Evolutionary conservation across 1,284 basidiomycete species (phyloP).

Genomic region (Papiliotrema terrestris): DNA sequence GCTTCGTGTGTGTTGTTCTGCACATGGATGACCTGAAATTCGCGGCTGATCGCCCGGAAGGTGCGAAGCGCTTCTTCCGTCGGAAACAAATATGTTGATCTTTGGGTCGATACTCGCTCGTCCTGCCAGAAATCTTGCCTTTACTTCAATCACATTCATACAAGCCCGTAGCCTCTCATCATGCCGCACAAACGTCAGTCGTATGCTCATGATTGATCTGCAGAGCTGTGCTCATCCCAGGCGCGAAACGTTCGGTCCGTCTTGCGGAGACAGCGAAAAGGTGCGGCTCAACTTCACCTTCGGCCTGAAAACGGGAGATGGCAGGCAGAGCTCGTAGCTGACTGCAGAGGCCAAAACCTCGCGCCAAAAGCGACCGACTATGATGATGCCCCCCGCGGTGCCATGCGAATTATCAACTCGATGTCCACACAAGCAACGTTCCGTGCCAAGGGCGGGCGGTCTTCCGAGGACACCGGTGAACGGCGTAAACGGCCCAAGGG

Average conservation of each 20-base stretch:
- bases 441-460: slow-evolving; percentile 30
- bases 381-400: slow-evolving; percentile 43
- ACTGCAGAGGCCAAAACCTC: slow-evolving; percentile 40
- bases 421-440: slow-evolving; percentile 33
- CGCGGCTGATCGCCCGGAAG: not conserved
- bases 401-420: slow-evolving; percentile 41
- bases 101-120: not conserved
- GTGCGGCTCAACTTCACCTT: slow-evolving; percentile 16
- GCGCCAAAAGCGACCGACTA: slow-evolving; percentile 23
- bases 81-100: not conserved
- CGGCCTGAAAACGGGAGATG: too few relatives aligned
- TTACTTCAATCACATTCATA: too few relatives aligned
- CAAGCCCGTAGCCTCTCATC: not conserved
- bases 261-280: slow-evolving; percentile 35
- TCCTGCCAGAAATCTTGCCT: not conserved
- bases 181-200: slow-evolving; percentile 48
- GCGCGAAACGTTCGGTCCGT: slow-evolving; percentile 42
- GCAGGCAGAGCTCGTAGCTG: too few relatives aligned
- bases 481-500: slow-evolving; percentile 2
- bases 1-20: too few relatives aligned
- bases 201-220: not conserved
- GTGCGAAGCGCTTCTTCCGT: not conserved
- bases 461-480: slow-evolving; percentile 40
- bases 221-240: slow-evolving; percentile 13
- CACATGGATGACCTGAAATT: not conserved